Evolutionary conservation across 177 flowering plant species (phyloP).

Genomic region (Tripterygium wilfordii): DNA sequence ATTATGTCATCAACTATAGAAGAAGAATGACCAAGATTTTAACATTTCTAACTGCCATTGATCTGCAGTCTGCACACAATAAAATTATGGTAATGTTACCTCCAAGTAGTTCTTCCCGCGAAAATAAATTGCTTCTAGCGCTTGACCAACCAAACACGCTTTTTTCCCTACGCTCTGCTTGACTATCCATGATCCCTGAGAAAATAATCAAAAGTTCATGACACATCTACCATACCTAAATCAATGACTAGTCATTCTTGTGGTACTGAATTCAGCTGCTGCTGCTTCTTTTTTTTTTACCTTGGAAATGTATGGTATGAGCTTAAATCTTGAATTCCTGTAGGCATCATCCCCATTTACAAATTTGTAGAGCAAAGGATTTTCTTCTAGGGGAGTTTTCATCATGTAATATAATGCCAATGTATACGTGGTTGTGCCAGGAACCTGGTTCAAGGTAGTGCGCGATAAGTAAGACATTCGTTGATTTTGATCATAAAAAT

Average conservation of each 20-base stretch:
- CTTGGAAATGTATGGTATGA: conserved; percentile 62
- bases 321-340: conserved; percentile 62
- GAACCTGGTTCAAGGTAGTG: conserved; percentile 31
- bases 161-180: conserved; percentile 96
- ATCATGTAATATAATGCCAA: conserved; percentile 75
- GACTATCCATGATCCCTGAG: conserved; percentile 94
- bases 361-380: conserved; percentile 52
- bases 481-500: not conserved
- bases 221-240: too few species aligned
- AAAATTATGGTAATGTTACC: conserved; percentile 34
- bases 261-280: too few species aligned
- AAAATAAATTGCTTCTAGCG: conserved; percentile 64
- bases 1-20: too few species aligned
- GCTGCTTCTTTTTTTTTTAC: too few species aligned
- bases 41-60: too few species aligned
- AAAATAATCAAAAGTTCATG: not conserved
- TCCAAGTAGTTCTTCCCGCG: conserved; percentile 87
- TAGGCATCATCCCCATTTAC: conserved; percentile 54
- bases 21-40: too few species aligned
- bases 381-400: conserved; percentile 52
- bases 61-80: too few species aligned
- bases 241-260: too few species aligned
- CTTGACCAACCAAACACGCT: conserved; percentile 84
- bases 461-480: not conserved
- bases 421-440: conserved; percentile 58